Percentiles rank a stretch among this genome's conserved stretches.
Evolutionary conservation across 805 yeast genomes (phyloP).

Genomic region (Lipomyces yamanashiensis): DNA sequence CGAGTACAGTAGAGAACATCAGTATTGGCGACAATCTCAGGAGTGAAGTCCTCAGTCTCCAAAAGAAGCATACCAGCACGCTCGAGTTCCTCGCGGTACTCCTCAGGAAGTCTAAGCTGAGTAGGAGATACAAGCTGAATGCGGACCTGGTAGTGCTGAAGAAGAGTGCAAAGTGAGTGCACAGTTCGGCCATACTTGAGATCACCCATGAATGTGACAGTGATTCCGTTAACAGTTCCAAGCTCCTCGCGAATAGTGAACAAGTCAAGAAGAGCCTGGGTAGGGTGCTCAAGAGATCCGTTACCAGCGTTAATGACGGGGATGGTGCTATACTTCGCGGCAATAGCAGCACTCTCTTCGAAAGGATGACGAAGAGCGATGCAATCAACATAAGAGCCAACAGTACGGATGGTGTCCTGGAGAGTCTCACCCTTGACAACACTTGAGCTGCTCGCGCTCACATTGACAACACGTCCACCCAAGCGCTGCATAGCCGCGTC

Average conservation of each 20-base stretch:
- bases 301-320: conserved; percentile 98
- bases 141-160: conserved; percentile 90
- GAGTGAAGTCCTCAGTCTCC: conserved; percentile 79
- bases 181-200: conserved; percentile 98
- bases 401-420: conserved; percentile 93
- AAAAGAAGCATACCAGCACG: conserved; percentile 69
- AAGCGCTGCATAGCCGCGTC: conserved; percentile 99
- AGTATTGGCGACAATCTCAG: conserved; percentile 82
- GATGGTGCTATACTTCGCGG: conserved; percentile 94
- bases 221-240: conserved; percentile 97
- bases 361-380: conserved; percentile 96
- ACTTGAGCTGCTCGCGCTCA: conserved; percentile 84
- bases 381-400: conserved; percentile 96
- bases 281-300: conserved; percentile 97
- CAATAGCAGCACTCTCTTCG: conserved; percentile 87
- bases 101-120: conserved; percentile 82
- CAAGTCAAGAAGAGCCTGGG: conserved; percentile 95
- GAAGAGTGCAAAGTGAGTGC: conserved; percentile 88
- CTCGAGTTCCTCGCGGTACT: conserved; percentile 67
- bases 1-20: conserved; percentile 98
- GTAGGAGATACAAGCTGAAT: conserved; percentile 89
- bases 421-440: conserved; percentile 97
- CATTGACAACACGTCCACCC: conserved; percentile 95
- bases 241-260: conserved; percentile 98
- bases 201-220: conserved; percentile 99